These are phyloP conservation scores for Stylonectria norvegica DNA, from an alignment of 2,329 filamentous ascomycete genomes.

Conservation along the genomic window DNA sequence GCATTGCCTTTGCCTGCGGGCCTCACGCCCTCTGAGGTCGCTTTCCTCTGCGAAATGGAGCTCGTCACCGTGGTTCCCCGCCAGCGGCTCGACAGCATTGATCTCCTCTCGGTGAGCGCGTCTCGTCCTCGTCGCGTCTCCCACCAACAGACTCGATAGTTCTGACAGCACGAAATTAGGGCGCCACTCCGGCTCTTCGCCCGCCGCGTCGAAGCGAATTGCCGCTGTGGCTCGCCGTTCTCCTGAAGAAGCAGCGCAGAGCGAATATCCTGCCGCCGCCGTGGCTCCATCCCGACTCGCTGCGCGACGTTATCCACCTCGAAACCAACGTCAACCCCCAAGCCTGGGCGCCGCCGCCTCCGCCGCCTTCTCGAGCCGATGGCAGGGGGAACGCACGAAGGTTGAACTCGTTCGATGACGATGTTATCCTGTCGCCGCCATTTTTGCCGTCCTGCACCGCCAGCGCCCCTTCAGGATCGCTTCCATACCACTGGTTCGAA, in stretches of 20 bases:
- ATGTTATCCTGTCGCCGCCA: constrained; percentile 59
- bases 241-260: constrained; percentile 89
- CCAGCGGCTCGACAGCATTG: constrained; percentile 80
- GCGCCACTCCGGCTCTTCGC: constrained; percentile 68
- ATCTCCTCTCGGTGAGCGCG: constrained; percentile 75
- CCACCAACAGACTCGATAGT: constrained; percentile 6
- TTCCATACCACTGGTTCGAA: constrained; percentile 97
- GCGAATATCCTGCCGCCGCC: constrained; percentile 89
- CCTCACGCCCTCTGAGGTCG: constrained; percentile 81
- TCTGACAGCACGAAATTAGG: constrained; percentile 53
- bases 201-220: constrained; percentile 77
- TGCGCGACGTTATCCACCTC: constrained; percentile 72
- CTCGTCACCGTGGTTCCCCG: constrained; percentile 88
- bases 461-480: constrained; percentile 60
- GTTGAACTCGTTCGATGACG: constrained; percentile 28
- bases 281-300: constrained; percentile 77
- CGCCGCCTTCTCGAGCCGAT: constrained; percentile 55
- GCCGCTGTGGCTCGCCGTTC: constrained; percentile 90
- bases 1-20: constrained; percentile 49
- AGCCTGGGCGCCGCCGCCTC: constrained; percentile 75
- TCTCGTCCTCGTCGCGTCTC: constrained; percentile 14
- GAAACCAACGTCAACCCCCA: constrained; percentile 71
- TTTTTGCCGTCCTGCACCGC: constrained; percentile 76
- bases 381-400: constrained; percentile 41
- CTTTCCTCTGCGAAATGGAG: constrained; percentile 97